Evolutionary conservation across 2,329 filamentous ascomycete genomes (phyloP).

Genomic region (Cercospora citrullina): DNA sequence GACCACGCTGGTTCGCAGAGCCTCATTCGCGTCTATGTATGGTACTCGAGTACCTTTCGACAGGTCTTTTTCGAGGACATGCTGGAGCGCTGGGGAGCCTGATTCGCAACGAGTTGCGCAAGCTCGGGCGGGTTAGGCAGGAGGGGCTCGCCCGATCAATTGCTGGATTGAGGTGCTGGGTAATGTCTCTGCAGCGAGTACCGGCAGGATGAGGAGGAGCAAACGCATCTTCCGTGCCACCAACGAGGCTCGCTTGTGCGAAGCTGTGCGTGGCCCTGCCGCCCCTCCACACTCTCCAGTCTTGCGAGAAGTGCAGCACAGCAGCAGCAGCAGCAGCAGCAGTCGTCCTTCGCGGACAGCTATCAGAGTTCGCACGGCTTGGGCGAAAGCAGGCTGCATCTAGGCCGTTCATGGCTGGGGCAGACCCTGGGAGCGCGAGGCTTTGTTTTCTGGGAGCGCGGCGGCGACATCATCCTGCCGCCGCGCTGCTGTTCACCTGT

Average conservation of each 20-base stretch:
- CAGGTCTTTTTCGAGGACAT: neutral
- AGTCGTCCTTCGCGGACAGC: neutral
- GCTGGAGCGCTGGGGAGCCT: neutral
- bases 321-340: neutral
- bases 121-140: neutral
- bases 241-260: neutral
- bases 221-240: neutral
- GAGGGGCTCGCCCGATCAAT: slow-evolving; percentile 3
- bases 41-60: neutral
- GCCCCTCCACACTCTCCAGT: neutral
- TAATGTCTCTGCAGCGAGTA: neutral
- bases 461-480: slow-evolving; percentile 3
- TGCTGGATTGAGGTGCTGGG: neutral
- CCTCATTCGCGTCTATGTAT: neutral
- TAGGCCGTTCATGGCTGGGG: neutral
- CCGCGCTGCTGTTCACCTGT: neutral
- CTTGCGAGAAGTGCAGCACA: neutral
- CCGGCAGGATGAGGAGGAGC: slow-evolving; percentile 3
- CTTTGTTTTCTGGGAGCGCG: neutral
- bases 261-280: neutral
- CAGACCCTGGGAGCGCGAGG: neutral
- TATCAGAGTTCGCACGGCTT: slow-evolving; percentile 4
- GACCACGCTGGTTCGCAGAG: neutral
- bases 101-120: neutral
- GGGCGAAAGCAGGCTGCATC: neutral